Evolutionary conservation across 306 rosid species (phyloP).

Genomic region (Pterocarpus macrocarpus): DNA sequence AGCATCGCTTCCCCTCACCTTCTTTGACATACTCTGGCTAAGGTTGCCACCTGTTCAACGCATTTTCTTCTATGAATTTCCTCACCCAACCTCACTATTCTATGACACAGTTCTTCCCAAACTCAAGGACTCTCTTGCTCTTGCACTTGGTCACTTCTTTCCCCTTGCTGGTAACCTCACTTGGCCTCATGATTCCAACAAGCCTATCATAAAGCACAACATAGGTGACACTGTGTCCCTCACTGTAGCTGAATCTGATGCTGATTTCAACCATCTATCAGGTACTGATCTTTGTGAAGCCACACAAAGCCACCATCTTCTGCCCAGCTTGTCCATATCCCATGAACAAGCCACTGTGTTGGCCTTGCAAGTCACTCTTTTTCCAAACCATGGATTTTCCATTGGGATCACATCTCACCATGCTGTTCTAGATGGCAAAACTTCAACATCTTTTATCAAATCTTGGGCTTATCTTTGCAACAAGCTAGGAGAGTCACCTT

Average conservation of each 20-base stretch:
- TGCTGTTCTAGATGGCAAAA: slow-evolving; percentile 56
- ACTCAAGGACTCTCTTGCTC: slow-evolving; percentile 54
- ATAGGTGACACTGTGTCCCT: slow-evolving; percentile 42
- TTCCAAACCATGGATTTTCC: slow-evolving; percentile 57
- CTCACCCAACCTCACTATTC: slow-evolving; percentile 24
- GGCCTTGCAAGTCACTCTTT: slow-evolving; percentile 56
- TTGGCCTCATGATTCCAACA: slow-evolving; percentile 49
- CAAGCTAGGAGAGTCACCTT: neutral
- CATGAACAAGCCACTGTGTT: slow-evolving; percentile 43
- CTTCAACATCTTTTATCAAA: slow-evolving; percentile 56
- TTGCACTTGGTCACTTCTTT: slow-evolving; percentile 31
- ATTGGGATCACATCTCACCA: slow-evolving; percentile 58
- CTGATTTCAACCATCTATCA: slow-evolving; percentile 46
- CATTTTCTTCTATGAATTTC: slow-evolving; percentile 49
- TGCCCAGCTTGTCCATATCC: slow-evolving; percentile 46
- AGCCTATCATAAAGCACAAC: slow-evolving; percentile 28
- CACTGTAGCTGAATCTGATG: slow-evolving; percentile 51
- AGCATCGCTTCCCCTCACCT: slow-evolving; percentile 47
- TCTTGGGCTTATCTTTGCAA: slow-evolving; percentile 66
- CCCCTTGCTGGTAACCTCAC: slow-evolving; percentile 49
- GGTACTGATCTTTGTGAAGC: slow-evolving; percentile 34
- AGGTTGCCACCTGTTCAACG: slow-evolving; percentile 52
- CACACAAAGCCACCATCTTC: slow-evolving; percentile 41
- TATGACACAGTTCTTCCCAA: slow-evolving; percentile 42
- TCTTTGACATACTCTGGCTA: slow-evolving; percentile 58